Percentiles rank a stretch among this genome's conserved stretches.
Evolutionary conservation across 2,329 filamentous ascomycete species (phyloP).

Genomic region (Aspergillus luchuensis): DNA sequence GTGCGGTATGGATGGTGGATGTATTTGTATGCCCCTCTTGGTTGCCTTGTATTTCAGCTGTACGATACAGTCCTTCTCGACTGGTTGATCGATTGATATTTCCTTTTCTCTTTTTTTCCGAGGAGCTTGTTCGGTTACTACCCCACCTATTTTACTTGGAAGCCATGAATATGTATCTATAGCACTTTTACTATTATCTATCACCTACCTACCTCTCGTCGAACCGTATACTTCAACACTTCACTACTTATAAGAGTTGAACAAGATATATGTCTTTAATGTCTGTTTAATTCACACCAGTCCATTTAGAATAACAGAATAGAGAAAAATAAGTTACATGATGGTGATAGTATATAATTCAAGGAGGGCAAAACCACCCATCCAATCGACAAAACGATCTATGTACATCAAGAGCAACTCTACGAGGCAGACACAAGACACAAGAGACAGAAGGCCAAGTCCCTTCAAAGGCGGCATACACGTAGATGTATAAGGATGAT

Average conservation of each 20-base stretch:
- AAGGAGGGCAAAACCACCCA: no score
- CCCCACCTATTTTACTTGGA: neutral
- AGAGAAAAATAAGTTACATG: no score
- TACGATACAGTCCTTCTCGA: neutral
- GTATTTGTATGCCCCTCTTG: slow-evolving; percentile 4
- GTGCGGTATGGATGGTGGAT: slow-evolving; percentile 1
- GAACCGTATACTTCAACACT: no score
- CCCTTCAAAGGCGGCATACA: no score
- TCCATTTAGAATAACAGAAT: no score
- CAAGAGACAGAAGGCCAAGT: neutral
- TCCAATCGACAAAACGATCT: neutral
- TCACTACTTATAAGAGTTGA: no score
- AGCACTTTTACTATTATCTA: neutral
- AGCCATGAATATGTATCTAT: slow-evolving; percentile 5
- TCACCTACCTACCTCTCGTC: neutral
- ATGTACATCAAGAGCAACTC: neutral
- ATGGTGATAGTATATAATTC: no score
- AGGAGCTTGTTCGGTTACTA: neutral
- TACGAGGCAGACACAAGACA: neutral
- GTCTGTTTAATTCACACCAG: no score
- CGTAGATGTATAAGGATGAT: no score
- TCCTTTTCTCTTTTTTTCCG: neutral
- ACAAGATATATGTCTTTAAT: no score
- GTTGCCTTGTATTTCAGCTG: neutral
- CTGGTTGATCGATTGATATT: neutral